Evolutionary conservation across 345 rosid species (phyloP).

Genomic region (Raphanus raphanistrum): DNA sequence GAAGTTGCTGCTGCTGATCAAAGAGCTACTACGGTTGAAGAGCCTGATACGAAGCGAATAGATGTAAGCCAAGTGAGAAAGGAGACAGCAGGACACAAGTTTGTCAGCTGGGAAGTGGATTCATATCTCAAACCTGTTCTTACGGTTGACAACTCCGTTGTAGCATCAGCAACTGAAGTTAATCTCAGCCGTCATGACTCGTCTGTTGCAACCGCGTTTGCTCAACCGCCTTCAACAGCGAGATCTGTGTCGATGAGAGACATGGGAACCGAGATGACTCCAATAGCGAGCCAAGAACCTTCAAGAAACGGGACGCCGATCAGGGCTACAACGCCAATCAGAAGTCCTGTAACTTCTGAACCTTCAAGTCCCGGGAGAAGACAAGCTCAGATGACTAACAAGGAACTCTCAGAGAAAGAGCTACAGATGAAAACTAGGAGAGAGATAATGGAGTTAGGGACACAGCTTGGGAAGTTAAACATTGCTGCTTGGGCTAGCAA

Average conservation of each 20-base stretch:
- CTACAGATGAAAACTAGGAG: constrained; percentile 77
- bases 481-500: constrained; percentile 97
- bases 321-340: constrained; percentile 76
- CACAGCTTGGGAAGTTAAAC: constrained; percentile 80
- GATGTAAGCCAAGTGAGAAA: constrained; percentile 58
- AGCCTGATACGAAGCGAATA: constrained; percentile 73
- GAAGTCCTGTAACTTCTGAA: constrained; percentile 71
- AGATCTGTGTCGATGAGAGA: constrained; percentile 96
- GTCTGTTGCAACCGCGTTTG: constrained; percentile 55
- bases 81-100: constrained; percentile 48
- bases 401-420: constrained; percentile 68
- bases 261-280: constrained; percentile 98
- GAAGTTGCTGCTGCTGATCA: constrained; percentile 58
- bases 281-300: constrained; percentile 90
- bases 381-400: constrained; percentile 39
- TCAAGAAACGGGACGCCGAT: constrained; percentile 88
- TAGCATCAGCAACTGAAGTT: constrained; percentile 50
- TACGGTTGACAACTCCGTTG: constrained; percentile 58
- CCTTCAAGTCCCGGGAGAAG: constrained; percentile 71
- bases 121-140: constrained; percentile 59
- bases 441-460: constrained; percentile 80
- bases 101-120: constrained; percentile 62
- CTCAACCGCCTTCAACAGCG: constrained; percentile 82
- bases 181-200: constrained; percentile 75
- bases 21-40: constrained; percentile 36